Evolutionary conservation across 129 eudicot species (phyloP), one percentile per base, ranked within the genome.

Genomic region (Lonicera japonica): DNA sequence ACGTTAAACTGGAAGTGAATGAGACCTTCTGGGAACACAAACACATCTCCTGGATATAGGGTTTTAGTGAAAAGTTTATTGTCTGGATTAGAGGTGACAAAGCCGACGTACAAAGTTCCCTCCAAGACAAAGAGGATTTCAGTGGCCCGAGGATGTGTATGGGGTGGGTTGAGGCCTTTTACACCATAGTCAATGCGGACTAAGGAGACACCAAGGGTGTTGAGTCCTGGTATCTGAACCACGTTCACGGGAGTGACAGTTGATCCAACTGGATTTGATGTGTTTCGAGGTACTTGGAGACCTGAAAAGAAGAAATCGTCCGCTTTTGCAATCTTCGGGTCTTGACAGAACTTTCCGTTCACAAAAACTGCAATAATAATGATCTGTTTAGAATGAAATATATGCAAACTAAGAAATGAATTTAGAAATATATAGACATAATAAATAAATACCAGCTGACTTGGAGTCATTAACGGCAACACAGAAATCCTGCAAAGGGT

Each of bases 401-500:
- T 14, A 43, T 2, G 13, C 14, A 43, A n/a, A n/a, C 16, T 3
- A 43, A 43, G 13, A 43, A 43, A 43, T 43, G 50, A 43, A 14
- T 43, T 4, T 11, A 43, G 2, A 43, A 2, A 43, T 43, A 43
- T 14, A 43, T 43, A 10, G 50, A 8, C n/a, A n/a, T 1, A 43
- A 43, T 43, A 43, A 8, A 14, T 43, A 14, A 43, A 3, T 43
- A 43, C 50, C 50, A 43, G 34, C 21, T 21, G 74, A 56, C 47
- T 46, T 60, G 66, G 38, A 14, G 46, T 69, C 60, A 25, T 34
- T 29, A 29, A 48, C 50, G 3, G 74, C 67, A 58, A 69, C 74
- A 60, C 74, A 69, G 39, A 69, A 69, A 59, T 69, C 74, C 39
- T 68, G 72, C 46, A 68, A 41, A 21, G 64, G 72, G 16, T 25